Conservation (phyloP, 139 green algal genomes). For the Tetraselmis chui region DNA sequence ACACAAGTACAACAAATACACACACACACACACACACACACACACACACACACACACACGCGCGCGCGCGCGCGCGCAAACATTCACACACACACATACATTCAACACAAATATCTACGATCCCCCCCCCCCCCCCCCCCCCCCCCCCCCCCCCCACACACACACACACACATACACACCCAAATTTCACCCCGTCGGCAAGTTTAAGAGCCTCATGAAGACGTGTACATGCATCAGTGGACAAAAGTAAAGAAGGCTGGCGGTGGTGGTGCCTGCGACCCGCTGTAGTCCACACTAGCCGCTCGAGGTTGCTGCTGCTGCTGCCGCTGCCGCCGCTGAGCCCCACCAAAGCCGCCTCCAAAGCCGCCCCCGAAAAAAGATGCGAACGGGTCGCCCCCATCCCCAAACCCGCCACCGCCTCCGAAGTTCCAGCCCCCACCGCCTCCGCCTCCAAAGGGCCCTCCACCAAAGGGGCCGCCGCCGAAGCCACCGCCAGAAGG, state of each 20-base stretch:
- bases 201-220: too few relatives aligned
- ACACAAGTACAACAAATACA: too few relatives aligned
- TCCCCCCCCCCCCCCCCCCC: too few relatives aligned
- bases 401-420: constrained; percentile 16
- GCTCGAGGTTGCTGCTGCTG: background rate
- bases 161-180: too few relatives aligned
- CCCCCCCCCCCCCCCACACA: background rate
- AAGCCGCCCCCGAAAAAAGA: background rate
- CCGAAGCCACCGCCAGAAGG: constrained; percentile 22
- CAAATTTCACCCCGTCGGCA: too few relatives aligned
- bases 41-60: too few relatives aligned
- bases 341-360: background rate
- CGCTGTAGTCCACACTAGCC: background rate
- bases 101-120: too few relatives aligned
- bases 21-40: too few relatives aligned
- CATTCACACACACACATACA: too few relatives aligned
- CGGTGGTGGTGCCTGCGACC: background rate
- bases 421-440: constrained; percentile 51
- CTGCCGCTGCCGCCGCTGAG: background rate
- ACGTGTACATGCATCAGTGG: background rate
- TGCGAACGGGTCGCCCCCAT: background rate
- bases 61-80: too few relatives aligned
- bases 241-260: background rate
- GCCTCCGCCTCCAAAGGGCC: constrained; percentile 20
- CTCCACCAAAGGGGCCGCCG: constrained; percentile 16